These are phyloP conservation scores for Aspergillus calidoustus DNA, from an alignment of 2,329 filamentous ascomycete genomes.

Conservation along the genomic window DNA sequence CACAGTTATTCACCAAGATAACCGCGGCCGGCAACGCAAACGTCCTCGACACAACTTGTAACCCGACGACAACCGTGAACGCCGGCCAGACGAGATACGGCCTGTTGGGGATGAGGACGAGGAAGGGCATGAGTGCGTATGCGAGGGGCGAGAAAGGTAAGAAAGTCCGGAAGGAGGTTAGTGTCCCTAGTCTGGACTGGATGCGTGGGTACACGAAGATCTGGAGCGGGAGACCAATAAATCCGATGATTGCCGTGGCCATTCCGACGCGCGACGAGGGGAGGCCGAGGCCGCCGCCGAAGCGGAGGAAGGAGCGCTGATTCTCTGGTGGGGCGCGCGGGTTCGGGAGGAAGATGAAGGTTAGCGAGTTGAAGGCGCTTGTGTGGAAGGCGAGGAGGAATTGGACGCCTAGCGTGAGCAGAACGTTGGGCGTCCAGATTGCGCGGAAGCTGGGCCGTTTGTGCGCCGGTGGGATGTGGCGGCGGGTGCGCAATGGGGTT, in stretches of 20 bases:
- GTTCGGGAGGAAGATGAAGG: slow-evolving; percentile 77
- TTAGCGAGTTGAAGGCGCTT: slow-evolving; percentile 76
- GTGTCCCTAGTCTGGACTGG: slow-evolving; percentile 68
- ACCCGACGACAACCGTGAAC: slow-evolving; percentile 65
- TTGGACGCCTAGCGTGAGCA: slow-evolving; percentile 64
- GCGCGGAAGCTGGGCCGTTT: slow-evolving; percentile 52
- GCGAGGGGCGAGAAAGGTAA: slow-evolving; percentile 72
- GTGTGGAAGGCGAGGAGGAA: slow-evolving; percentile 75
- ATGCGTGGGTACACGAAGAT: slow-evolving; percentile 72
- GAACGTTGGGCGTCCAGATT: slow-evolving; percentile 59
- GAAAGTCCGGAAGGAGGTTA: slow-evolving; percentile 70
- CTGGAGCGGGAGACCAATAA: slow-evolving; percentile 75
- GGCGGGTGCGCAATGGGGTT: slow-evolving; percentile 31
- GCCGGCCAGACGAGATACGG: slow-evolving; percentile 65
- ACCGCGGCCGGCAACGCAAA: slow-evolving; percentile 66
- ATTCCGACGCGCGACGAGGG: slow-evolving; percentile 72
- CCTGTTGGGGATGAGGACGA: slow-evolving; percentile 67
- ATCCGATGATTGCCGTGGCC: slow-evolving; percentile 75
- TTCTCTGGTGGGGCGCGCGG: slow-evolving; percentile 59
- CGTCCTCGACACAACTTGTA: slow-evolving; percentile 75
- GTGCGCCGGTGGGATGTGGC: slow-evolving; percentile 37
- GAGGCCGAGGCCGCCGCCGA: slow-evolving; percentile 75
- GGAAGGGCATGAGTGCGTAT: slow-evolving; percentile 72
- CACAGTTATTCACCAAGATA: slow-evolving; percentile 65
- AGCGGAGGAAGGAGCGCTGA: slow-evolving; percentile 56